Evolutionary conservation across 2,329 filamentous ascomycete species (phyloP), one percentile per base, ranked within the genome.

Genomic region (Pseudogymnoascus sp.): DNA sequence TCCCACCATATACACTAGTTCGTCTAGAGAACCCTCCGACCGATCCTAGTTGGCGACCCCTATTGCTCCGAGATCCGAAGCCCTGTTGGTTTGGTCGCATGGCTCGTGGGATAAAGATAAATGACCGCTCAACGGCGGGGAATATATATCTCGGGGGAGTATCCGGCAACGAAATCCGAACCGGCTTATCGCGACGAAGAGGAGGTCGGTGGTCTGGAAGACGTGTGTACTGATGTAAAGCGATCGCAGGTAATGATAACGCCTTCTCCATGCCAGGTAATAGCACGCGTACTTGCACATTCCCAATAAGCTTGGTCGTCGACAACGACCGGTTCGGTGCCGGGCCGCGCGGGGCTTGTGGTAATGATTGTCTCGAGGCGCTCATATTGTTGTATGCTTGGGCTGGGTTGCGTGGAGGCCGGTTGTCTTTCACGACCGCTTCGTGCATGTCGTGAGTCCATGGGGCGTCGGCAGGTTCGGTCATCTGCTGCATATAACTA

Each of bases 371-470:
- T 41, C 65, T 63, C 35, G 69, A 63, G 41, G 65, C 62, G 64
- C 70, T 69, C 22, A 69, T 82, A 75, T 72, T 83, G 81, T 22
- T 68, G 63, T 70, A 70, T 50, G 41, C 63, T 46, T 66, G 41
- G 41, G 68, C 67, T 40, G 62, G 37, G 53, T 70, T 67, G 59
- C 66, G 66, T 66, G 66, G 65, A n/a, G 33, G 19, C 26, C 59
- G 59, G 35, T 62, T 63, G 35, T 81, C 79, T 66, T 82, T 78
- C 66, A 77, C 77, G n/a, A 87, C 79, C 10, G 76, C 82, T 67
- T 96, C 91, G 76, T 98, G 95, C 77, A 98, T 91, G 75, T 99
- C 95, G 75, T 99, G 95, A 67, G 91, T 86, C 95, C 95, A 98
- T 50, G 85, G 89, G 19, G 85, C 86, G 73, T 86, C 90, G 24